A percentile compares a stretch with the other conserved stretches of the same genome.
Conservation (phyloP, 331 rosid species). For the Saraca asoca region DNA sequence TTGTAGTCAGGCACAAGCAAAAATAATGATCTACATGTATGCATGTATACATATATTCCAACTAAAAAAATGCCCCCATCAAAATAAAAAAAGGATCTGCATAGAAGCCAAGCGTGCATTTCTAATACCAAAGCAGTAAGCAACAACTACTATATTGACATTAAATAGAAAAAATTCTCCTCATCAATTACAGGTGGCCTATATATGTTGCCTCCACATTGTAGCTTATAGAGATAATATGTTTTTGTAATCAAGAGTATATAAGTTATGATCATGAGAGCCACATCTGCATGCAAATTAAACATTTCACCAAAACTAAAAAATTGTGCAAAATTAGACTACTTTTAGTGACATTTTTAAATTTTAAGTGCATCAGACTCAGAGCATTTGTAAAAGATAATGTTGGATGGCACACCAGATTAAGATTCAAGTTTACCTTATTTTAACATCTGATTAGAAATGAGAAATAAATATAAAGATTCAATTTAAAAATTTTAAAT, state of each 20-base stretch:
- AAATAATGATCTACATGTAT: too few relatives aligned
- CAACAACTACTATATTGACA: neutral
- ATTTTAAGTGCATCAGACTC: too few relatives aligned
- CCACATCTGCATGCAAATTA: conserved; percentile 73
- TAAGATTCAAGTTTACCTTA: too few relatives aligned
- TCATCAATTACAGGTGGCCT: conserved; percentile 91
- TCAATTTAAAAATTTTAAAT: too few relatives aligned
- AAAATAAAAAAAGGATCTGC: too few relatives aligned
- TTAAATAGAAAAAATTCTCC: conserved; percentile 48
- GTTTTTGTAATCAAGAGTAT: conserved; percentile 83
- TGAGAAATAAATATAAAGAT: too few relatives aligned
- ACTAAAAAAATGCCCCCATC: too few relatives aligned
- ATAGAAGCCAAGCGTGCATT: neutral
- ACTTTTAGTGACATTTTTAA: neutral
- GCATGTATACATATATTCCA: too few relatives aligned
- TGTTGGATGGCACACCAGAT: neutral
- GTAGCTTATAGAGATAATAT: conserved; percentile 65
- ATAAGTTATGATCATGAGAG: conserved; percentile 82
- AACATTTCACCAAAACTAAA: conserved; percentile 5
- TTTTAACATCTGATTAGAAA: too few relatives aligned
- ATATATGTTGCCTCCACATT: conserved; percentile 84
- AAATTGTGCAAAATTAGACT: conserved; percentile 26
- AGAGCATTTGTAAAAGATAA: conserved; percentile 4
- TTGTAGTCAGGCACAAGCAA: neutral
- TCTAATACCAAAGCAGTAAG: neutral